Percentiles rank a stretch among this genome's conserved stretches.
phyloP scores from a whole-genome alignment of 1,139 yeast genomes.

The Zhuliangozyma blackwelliae region DNA sequence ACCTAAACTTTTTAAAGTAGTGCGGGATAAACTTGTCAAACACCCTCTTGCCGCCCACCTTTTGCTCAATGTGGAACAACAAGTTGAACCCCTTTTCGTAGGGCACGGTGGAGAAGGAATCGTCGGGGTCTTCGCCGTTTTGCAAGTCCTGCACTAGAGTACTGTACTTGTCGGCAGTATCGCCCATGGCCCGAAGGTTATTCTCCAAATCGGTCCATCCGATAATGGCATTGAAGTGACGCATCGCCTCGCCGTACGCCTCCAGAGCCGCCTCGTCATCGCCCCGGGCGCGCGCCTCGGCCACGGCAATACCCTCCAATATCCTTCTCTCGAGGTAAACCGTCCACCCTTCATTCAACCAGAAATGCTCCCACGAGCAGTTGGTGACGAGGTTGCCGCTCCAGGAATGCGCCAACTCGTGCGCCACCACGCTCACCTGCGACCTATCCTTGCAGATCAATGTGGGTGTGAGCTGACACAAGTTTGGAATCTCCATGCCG shows the following conservation, averaged over 20 bases:
- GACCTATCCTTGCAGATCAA: slow-evolving; percentile 81
- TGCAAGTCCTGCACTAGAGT: slow-evolving; percentile 66
- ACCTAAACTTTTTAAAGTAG: slow-evolving; percentile 68
- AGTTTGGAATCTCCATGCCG: slow-evolving; percentile 93
- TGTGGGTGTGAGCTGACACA: slow-evolving; percentile 90
- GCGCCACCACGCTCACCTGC: slow-evolving; percentile 85
- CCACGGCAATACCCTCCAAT: slow-evolving; percentile 48
- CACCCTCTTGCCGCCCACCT: slow-evolving; percentile 48
- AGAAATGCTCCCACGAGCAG: slow-evolving; percentile 89
- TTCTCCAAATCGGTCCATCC: slow-evolving; percentile 84
- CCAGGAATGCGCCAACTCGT: slow-evolving; percentile 92
- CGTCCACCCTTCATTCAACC: slow-evolving; percentile 97
- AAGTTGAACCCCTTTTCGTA: slow-evolving; percentile 88
- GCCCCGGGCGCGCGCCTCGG: slow-evolving; percentile 5
- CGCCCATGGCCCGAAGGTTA: slow-evolving; percentile 60
- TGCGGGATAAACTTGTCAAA: slow-evolving; percentile 79
- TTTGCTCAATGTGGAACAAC: slow-evolving; percentile 64
- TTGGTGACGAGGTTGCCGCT: slow-evolving; percentile 87
- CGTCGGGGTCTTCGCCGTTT: slow-evolving; percentile 76
- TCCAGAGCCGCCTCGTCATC: slow-evolving; percentile 3
- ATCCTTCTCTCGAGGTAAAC: slow-evolving; percentile 87
- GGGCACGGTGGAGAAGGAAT: slow-evolving; percentile 82
- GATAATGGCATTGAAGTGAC: slow-evolving; percentile 79
- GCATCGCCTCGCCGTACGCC: slow-evolving; percentile 63
- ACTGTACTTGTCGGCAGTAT: slow-evolving; percentile 50